phyloP scores from a whole-genome alignment of 2,329 filamentous ascomycete species.

The Penicillium glabrum region DNA sequence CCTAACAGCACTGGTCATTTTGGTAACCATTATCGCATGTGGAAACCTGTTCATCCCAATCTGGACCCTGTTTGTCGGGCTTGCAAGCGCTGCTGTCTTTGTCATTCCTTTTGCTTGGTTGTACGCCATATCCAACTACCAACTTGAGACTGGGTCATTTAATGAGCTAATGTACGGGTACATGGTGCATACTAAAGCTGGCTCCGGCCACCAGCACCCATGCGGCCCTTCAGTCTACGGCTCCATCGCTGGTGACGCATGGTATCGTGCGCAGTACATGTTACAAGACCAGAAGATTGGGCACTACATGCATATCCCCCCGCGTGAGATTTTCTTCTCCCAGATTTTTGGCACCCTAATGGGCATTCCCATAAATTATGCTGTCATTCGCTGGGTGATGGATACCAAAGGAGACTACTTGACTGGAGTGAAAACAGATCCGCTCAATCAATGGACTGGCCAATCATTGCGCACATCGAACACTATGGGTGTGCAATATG shows the following conservation, averaged over 20 bases:
- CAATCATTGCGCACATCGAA: slow-evolving; percentile 54
- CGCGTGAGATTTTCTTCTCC: slow-evolving; percentile 60
- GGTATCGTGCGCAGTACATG: slow-evolving; percentile 60
- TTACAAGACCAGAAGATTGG: slow-evolving; percentile 65
- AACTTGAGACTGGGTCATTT: slow-evolving; percentile 56
- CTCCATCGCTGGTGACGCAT: slow-evolving; percentile 61
- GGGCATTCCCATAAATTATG: slow-evolving; percentile 63
- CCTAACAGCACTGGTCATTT: slow-evolving; percentile 47
- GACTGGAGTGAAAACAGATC: slow-evolving; percentile 52
- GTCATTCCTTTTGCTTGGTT: slow-evolving; percentile 61
- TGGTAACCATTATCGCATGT: slow-evolving; percentile 53
- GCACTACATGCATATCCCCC: slow-evolving; percentile 63
- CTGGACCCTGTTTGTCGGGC: slow-evolving; percentile 60
- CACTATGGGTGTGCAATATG: slow-evolving; percentile 60
- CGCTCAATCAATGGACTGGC: slow-evolving; percentile 62
- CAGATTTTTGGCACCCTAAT: slow-evolving; percentile 61
- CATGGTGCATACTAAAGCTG: slow-evolving; percentile 53
- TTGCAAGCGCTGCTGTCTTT: slow-evolving; percentile 55
- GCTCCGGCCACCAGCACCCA: slow-evolving; percentile 55
- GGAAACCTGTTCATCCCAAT: slow-evolving; percentile 59
- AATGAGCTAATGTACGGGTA: slow-evolving; percentile 62
- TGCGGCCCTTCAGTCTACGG: slow-evolving; percentile 60
- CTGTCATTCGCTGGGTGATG: slow-evolving; percentile 60
- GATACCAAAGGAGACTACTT: slow-evolving; percentile 58
- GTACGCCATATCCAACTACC: slow-evolving; percentile 59